Evolutionary conservation across 352 stramenopile species (phyloP).

Genomic region (Phytophthora uliginosa): DNA sequence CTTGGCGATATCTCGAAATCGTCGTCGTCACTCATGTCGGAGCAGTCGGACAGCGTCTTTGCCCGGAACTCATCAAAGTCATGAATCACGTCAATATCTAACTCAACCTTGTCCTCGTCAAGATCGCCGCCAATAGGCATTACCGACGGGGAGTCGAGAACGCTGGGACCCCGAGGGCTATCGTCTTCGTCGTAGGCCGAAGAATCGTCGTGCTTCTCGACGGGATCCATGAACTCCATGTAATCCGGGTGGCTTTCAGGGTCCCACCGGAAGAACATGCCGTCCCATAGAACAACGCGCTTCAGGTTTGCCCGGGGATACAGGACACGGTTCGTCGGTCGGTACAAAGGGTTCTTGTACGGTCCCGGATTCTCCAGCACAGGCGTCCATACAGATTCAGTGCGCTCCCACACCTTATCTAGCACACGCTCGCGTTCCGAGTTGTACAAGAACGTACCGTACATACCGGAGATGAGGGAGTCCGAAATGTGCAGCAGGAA

Average conservation of each 20-base stretch:
- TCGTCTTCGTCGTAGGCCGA: slow-evolving; percentile 45
- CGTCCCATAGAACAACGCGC: slow-evolving; percentile 87
- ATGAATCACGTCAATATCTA: slow-evolving; percentile 88
- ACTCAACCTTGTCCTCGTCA: slow-evolving; percentile 75
- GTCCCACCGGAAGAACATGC: slow-evolving; percentile 91
- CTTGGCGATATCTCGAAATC: slow-evolving; percentile 56
- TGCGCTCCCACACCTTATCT: slow-evolving; percentile 89
- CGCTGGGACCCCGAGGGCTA: slow-evolving; percentile 32
- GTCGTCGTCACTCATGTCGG: slow-evolving; percentile 87
- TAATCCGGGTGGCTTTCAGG: slow-evolving; percentile 88
- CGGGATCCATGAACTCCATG: slow-evolving; percentile 88
- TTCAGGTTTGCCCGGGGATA: slow-evolving; percentile 91
- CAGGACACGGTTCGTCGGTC: slow-evolving; percentile 81
- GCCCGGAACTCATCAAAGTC: slow-evolving; percentile 83
- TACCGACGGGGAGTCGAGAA: slow-evolving; percentile 49
- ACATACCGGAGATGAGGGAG: slow-evolving; percentile 81
- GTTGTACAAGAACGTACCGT: slow-evolving; percentile 90
- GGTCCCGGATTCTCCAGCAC: slow-evolving; percentile 75
- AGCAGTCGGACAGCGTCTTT: slow-evolving; percentile 82
- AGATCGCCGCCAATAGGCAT: slow-evolving; percentile 56
- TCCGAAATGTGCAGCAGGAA: slow-evolving; percentile 86
- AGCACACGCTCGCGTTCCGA: slow-evolving; percentile 86
- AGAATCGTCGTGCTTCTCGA: slow-evolving; percentile 42
- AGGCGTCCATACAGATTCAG: slow-evolving; percentile 86
- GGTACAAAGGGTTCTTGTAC: slow-evolving; percentile 84